Conservation (phyloP, 2,329 filamentous ascomycete species). For the Colletotrichum liaoningense region DNA sequence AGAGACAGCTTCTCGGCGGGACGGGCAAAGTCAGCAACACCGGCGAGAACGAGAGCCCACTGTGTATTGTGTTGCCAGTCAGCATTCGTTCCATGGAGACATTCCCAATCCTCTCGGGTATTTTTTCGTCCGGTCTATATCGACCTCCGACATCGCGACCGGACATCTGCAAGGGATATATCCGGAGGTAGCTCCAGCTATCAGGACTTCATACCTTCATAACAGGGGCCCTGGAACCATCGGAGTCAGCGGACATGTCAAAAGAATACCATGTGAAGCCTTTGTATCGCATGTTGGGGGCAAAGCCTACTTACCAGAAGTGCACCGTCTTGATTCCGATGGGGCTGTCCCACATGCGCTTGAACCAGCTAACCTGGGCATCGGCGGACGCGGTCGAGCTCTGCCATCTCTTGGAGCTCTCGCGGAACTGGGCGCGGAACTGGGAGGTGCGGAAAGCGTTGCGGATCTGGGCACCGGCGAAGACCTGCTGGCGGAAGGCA, state of each 20-base stretch:
- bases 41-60: conserved; percentile 94
- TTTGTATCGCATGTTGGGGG: not conserved
- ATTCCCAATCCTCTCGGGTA: not conserved
- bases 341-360: conserved; percentile 86
- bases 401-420: conserved; percentile 71
- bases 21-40: conserved; percentile 90
- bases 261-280: not conserved
- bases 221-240: conserved; percentile 79
- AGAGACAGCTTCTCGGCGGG: conserved; percentile 93
- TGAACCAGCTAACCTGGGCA: conserved; percentile 69
- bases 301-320: conserved; percentile 79
- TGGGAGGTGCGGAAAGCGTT: conserved; percentile 61
- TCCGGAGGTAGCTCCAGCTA: conserved; percentile 54
- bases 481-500: conserved; percentile 64
- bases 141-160: conserved; percentile 28
- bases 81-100: not conserved
- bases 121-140: not conserved
- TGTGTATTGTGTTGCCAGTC: conserved; percentile 46
- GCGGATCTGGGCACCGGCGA: conserved; percentile 64
- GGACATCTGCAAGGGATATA: conserved; percentile 31
- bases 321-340: conserved; percentile 93
- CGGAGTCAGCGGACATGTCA: not conserved
- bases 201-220: conserved; percentile 72
- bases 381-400: conserved; percentile 69
- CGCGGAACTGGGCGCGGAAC: conserved; percentile 56